Conservation (phyloP, 176 grass and related monocot species). For the Poa annua region DNA sequence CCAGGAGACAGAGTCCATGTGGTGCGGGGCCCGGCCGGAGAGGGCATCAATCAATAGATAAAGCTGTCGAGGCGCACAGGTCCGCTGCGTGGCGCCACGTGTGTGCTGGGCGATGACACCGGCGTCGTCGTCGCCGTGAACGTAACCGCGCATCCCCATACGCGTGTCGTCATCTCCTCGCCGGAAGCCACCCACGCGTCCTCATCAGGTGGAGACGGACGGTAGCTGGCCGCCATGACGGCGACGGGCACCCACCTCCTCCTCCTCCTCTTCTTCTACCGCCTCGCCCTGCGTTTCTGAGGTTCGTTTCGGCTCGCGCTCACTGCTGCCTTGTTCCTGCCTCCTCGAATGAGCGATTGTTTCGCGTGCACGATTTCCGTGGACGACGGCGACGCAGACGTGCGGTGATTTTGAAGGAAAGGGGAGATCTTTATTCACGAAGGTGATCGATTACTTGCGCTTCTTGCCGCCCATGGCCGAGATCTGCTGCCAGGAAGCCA, state of each 20-base stretch:
- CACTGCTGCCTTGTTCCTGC: not conserved
- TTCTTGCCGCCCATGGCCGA: conserved; percentile 53
- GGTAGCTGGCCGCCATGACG: conserved; percentile 59
- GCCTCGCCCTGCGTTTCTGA: conserved; percentile 17
- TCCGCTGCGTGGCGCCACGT: conserved; percentile 40
- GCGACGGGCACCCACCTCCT: conserved; percentile 61
- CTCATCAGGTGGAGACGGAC: conserved; percentile 6
- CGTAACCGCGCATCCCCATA: not conserved
- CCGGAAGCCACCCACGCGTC: conserved; percentile 33
- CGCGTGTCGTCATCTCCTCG: not conserved
- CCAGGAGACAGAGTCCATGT: conserved; percentile 45
- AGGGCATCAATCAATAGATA: conserved; percentile 48
- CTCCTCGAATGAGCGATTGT: no score
- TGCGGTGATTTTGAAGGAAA: not conserved
- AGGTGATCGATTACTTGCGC: not conserved
- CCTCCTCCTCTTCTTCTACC: conserved; percentile 34
- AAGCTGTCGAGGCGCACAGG: conserved; percentile 29
- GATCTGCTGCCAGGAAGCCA: conserved; percentile 70
- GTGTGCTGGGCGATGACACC: conserved; percentile 46
- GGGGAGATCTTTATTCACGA: not conserved
- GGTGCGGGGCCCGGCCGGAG: conserved; percentile 23
- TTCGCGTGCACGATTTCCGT: not conserved
- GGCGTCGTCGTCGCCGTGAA: conserved; percentile 43
- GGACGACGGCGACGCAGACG: conserved; percentile 17
- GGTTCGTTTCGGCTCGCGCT: conserved; percentile 35